Evolutionary conservation across 768 basidiomycete species (phyloP).

Genomic region (Lentinula boryana): DNA sequence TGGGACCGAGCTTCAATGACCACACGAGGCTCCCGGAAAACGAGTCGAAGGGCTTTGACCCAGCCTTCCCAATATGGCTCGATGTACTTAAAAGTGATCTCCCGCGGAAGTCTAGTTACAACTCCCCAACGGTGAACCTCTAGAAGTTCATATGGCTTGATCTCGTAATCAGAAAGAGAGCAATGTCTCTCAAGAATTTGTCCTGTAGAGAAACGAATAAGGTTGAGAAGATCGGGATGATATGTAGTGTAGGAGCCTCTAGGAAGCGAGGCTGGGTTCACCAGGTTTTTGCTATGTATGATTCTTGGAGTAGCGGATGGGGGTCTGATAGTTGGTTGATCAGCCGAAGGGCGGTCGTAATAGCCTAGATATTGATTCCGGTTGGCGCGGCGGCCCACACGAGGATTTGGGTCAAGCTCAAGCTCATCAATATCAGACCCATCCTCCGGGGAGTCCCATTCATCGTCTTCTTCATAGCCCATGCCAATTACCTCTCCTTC

Average conservation of each 20-base stretch:
- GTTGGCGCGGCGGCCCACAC: conserved; percentile 7
- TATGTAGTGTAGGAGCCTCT: conserved; percentile 8
- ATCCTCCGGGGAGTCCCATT: conserved; percentile 19
- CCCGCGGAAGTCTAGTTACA: conserved; percentile 37
- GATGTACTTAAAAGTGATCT: conserved; percentile 34
- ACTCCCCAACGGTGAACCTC: conserved; percentile 52
- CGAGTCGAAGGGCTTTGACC: conserved; percentile 44
- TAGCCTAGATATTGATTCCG: conserved; percentile 4
- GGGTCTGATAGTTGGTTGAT: neutral
- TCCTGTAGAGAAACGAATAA: conserved; percentile 65
- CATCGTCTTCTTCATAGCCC: conserved; percentile 29
- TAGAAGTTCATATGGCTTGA: conserved; percentile 60
- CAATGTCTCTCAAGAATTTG: conserved; percentile 67
- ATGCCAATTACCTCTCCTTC: conserved; percentile 8
- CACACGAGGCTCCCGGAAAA: conserved; percentile 14
- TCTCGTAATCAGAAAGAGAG: conserved; percentile 48
- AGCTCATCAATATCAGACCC: conserved; percentile 7
- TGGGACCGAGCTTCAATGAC: neutral
- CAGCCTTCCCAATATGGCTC: conserved; percentile 56
- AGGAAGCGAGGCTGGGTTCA: neutral
- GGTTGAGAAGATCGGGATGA: conserved; percentile 34
- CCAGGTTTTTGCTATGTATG: neutral
- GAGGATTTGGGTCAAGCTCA: conserved; percentile 4
- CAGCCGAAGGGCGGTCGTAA: neutral
- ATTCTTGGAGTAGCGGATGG: neutral